Evolutionary conservation across 2,329 filamentous ascomycete species (phyloP).

Genomic region (Cucurbitaria berberidis): DNA sequence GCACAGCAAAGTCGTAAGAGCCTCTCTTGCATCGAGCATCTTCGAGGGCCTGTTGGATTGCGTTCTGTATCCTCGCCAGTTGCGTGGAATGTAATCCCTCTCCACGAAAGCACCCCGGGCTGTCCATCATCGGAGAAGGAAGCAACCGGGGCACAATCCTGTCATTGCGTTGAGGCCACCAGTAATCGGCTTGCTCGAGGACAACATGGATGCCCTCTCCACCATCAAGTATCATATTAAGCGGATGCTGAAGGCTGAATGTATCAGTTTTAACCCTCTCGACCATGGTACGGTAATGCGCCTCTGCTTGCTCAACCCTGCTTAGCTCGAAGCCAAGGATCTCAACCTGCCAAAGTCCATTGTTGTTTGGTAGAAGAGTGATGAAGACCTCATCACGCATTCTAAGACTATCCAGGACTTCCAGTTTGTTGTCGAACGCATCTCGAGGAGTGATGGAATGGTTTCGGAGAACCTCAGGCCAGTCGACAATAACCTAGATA

Average conservation of each 20-base stretch:
- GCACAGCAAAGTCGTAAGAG: constrained; percentile 36
- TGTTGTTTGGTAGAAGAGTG: constrained; percentile 10
- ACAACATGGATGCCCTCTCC: constrained; percentile 30
- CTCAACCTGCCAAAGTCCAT: constrained; percentile 22
- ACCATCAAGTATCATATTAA: constrained; percentile 36
- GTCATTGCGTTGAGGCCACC: constrained; percentile 35
- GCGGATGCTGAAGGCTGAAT: constrained; percentile 10
- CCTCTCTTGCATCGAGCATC: constrained; percentile 30
- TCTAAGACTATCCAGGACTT: constrained; percentile 36
- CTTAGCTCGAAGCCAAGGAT: constrained; percentile 23
- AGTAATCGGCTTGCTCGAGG: constrained; percentile 21
- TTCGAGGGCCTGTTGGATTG: constrained; percentile 28
- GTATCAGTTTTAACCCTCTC: constrained; percentile 22
- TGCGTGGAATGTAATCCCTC: constrained; percentile 16
- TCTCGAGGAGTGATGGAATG: constrained; percentile 25
- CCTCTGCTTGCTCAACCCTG: constrained; percentile 27
- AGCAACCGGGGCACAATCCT: constrained; percentile 30
- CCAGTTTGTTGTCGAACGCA: constrained; percentile 37
- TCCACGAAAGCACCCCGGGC: constrained; percentile 29
- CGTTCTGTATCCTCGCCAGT: constrained; percentile 20
- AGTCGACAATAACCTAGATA: constrained; percentile 21
- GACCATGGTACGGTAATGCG: constrained; percentile 29
- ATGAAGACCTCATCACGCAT: constrained; percentile 39
- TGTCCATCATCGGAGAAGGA: constrained; percentile 22
- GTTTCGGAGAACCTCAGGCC: constrained; percentile 31